Percentiles rank a stretch among this genome's conserved stretches.
Evolutionary conservation across 768 basidiomycete genomes (phyloP).

Genomic region (Termitomyces sp.): DNA sequence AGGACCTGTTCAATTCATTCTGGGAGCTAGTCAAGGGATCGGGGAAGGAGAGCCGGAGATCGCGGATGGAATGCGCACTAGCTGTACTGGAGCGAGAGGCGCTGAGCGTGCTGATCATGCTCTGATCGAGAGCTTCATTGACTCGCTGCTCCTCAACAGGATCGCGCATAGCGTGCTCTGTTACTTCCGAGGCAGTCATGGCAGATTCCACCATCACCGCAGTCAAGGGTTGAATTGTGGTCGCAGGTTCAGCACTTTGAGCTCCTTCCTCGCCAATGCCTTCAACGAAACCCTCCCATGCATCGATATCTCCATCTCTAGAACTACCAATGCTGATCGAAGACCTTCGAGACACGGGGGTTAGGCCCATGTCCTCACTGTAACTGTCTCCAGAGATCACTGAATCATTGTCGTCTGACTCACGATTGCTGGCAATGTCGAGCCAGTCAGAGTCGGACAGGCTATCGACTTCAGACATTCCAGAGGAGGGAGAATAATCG

Average conservation of each 20-base stretch:
- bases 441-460: conserved; percentile 85
- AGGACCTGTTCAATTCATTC: conserved; percentile 58
- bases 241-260: conserved; percentile 23
- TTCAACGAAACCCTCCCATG: conserved; percentile 76
- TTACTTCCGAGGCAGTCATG: conserved; percentile 20
- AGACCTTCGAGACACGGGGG: conserved; percentile 63
- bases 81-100: conserved; percentile 63
- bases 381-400: conserved; percentile 59
- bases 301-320: conserved; percentile 64
- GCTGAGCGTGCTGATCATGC: conserved; percentile 76
- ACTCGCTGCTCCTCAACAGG: conserved; percentile 64
- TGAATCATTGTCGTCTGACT: conserved; percentile 72
- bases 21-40: conserved; percentile 76
- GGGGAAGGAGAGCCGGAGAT: conserved; percentile 78
- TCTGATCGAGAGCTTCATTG: conserved; percentile 76
- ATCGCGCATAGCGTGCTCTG: conserved; percentile 32
- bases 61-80: conserved; percentile 63
- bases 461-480: conserved; percentile 60
- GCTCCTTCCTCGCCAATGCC: conserved; percentile 50
- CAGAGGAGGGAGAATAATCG: conserved; percentile 35
- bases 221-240: conserved; percentile 27
- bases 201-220: conserved; percentile 29
- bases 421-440: conserved; percentile 67
- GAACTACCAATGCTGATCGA: conserved; percentile 70
- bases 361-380: conserved; percentile 50